phyloP scores from a whole-genome alignment of 257 asterid genomes.

The Solanum dulcamara region DNA sequence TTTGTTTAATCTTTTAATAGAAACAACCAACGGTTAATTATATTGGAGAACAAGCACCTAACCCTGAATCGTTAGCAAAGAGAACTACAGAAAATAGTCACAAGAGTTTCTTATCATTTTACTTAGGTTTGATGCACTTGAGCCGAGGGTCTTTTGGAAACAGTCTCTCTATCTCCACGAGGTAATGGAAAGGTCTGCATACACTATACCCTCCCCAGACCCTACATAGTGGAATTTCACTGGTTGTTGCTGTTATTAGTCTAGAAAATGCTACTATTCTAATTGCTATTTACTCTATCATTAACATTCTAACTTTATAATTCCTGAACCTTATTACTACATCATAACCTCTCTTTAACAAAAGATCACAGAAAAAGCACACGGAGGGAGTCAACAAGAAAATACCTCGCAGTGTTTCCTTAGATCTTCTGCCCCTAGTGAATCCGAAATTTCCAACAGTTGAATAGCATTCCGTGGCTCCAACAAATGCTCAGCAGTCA shows the following conservation, averaged over 20 bases:
- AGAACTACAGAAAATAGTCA: not conserved
- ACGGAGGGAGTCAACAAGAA: not conserved
- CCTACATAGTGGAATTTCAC: no score
- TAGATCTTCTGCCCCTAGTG: conserved; percentile 75
- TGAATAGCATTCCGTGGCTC: conserved; percentile 85
- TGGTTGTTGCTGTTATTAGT: no score
- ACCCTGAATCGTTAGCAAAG: not conserved
- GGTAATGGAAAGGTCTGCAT: no score
- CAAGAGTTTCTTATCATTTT: no score
- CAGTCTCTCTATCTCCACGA: no score
- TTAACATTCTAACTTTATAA: not conserved
- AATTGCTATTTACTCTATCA: not conserved
- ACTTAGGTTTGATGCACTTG: no score
- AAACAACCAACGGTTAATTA: not conserved
- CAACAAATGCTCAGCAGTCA: conserved; percentile 73
- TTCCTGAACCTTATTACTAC: not conserved
- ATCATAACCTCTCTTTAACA: not conserved
- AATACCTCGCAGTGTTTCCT: conserved; percentile 69
- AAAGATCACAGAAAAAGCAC: not conserved
- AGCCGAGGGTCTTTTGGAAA: no score
- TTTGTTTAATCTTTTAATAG: not conserved
- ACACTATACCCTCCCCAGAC: no score
- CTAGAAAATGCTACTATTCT: not conserved
- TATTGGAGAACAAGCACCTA: not conserved
- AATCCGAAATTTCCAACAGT: conserved; percentile 83